A percentile compares a stretch with the other conserved stretches of the same genome.
Conservation (phyloP, 1,284 basidiomycete species). For the Athelia sp. region DNA sequence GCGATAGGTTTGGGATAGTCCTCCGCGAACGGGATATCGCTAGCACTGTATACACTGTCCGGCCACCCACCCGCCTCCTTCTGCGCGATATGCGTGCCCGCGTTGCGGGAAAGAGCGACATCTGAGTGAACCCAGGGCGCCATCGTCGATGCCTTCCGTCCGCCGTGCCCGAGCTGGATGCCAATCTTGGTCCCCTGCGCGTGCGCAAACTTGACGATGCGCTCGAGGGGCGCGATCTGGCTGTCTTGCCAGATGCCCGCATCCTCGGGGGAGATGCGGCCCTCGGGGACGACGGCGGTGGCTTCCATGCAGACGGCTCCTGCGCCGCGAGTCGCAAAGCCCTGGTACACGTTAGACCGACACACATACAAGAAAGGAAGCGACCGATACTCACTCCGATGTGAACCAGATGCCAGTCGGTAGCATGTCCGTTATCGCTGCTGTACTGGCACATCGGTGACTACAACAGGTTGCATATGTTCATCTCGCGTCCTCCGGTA, state of each 20-base stretch:
- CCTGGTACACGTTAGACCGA: conserved; percentile 27
- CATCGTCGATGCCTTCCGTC: conserved; percentile 51
- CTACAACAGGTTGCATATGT: conserved; percentile 29
- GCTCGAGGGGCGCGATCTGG: conserved; percentile 49
- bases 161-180: conserved; percentile 61
- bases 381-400: conserved; percentile 41
- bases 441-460: conserved; percentile 83
- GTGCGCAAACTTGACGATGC: conserved; percentile 55
- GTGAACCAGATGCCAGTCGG: conserved; percentile 80
- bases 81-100: conserved; percentile 17
- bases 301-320: conserved; percentile 62
- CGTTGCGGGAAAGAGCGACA: conserved; percentile 17
- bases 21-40: conserved; percentile 45
- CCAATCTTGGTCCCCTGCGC: conserved; percentile 42
- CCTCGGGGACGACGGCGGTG: conserved; percentile 55
- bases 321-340: conserved; percentile 53
- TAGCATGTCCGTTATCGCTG: conserved; percentile 63
- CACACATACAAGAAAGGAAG: no score
- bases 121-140: conserved; percentile 39
- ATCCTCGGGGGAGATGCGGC: conserved; percentile 50
- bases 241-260: conserved; percentile 48
- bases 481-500: no score
- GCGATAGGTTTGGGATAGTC: conserved; percentile 46
- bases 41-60: conserved; percentile 48
- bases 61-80: conserved; percentile 56